Evolutionary conservation across 2,329 filamentous ascomycete genomes (phyloP).

Genomic region (Chaetomiaceae sp.): DNA sequence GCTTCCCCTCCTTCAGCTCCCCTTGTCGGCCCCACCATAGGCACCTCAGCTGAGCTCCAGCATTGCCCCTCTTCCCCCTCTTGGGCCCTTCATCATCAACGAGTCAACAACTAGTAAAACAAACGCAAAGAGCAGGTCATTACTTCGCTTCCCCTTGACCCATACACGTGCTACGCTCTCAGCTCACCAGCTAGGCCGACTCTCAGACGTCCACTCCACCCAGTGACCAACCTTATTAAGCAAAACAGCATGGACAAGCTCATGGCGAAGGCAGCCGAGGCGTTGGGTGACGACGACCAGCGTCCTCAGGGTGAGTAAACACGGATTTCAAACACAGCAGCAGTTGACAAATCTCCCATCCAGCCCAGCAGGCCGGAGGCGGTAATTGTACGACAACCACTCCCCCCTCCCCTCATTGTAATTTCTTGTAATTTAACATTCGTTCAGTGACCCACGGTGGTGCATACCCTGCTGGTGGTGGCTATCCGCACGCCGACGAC

Average conservation of each 20-base stretch:
- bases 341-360: no score
- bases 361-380: no score
- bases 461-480: conserved; percentile 30
- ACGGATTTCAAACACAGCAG: no score
- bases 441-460: conserved; percentile 33
- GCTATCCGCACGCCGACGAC: conserved; percentile 37
- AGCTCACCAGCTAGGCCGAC: background rate
- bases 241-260: conserved; percentile 16
- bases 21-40: conserved; percentile 1
- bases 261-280: conserved; percentile 13
- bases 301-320: conserved; percentile 15
- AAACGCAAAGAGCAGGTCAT: background rate
- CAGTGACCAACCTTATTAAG: background rate
- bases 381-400: no score
- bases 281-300: conserved; percentile 15
- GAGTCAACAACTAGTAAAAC: background rate
- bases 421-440: background rate
- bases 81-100: background rate
- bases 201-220: background rate
- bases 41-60: background rate
- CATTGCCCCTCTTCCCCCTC: background rate
- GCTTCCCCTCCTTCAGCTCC: conserved; percentile 3
- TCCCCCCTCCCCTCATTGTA: no score
- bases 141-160: background rate
- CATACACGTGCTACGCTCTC: no score